Evolutionary conservation across 2,329 filamentous ascomycete genomes (phyloP), one percentile per base, ranked within the genome.

Genomic region (Claviceps sp.): DNA sequence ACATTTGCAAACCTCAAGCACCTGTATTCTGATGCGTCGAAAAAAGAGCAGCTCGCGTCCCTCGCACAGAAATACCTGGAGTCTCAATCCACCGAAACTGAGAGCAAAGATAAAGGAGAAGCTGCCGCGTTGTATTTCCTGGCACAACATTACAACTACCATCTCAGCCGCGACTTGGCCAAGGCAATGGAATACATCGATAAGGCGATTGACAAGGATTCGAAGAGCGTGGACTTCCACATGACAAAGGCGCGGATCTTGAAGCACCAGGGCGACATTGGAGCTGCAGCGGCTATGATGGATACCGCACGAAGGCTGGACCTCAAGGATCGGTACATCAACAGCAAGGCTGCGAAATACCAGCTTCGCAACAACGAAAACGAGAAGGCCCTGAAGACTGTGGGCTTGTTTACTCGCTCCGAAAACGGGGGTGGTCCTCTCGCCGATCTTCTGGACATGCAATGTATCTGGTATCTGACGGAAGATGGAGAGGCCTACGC

Each of bases 341-440:
- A 98, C 75, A 94, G 89, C 57, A 98, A 98, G 72, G 85, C 89
- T 48, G 90, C 91, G 54, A 98, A 98, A 66, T 98, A 98, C 65
- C 89, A 94, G 67, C 77, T 98, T 47, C 83, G 93, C 52, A 95
- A 95, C 69, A 82, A 96, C 66, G 82, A 96, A 64, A 93, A 88
- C 62, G 87, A 94, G 49, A 82, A 82, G 59, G 91, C 87, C 0
- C 72, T 97, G 50, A 81, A 87, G 61, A 95, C 89, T 0, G 89
- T 97, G 76, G 87, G 89, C 56, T 79, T 96, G 57, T 98, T 98
- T 69, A 98, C 94, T 0, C 79, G 91, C 51, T 90, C 90, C 50
- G 93, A 98, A 63, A 86, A 89, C 4, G 78, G 85, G 13, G 89
- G 89, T 5, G 93, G 93, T 1, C 87, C 94, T 4, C 73, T 98